These are phyloP conservation scores for Parastagonospora avenae DNA, from an alignment of 2,329 filamentous ascomycete genomes.

Conservation along the genomic window DNA sequence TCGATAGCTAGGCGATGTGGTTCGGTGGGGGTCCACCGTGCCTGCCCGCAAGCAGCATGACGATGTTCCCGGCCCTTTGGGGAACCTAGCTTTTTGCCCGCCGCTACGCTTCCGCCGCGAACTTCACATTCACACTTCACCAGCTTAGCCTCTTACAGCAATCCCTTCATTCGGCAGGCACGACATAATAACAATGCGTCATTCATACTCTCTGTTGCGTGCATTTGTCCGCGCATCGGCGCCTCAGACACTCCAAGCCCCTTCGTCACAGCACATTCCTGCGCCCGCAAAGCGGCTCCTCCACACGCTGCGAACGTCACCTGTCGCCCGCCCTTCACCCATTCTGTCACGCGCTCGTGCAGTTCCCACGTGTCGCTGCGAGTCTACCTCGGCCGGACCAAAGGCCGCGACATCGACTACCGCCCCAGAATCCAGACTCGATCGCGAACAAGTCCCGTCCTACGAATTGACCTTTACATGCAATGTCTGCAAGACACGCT, in stretches of 20 bases:
- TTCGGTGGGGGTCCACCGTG: slow-evolving; percentile 3
- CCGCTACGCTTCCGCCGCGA: not conserved
- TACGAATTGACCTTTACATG: slow-evolving; percentile 95
- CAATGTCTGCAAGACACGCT: slow-evolving; percentile 78
- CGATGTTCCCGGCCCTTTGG: not conserved
- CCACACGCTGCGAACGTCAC: slow-evolving; percentile 38
- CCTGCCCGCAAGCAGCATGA: slow-evolving; percentile 10
- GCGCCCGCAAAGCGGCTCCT: slow-evolving; percentile 26
- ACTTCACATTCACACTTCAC: slow-evolving; percentile 2
- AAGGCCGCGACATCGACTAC: slow-evolving; percentile 29
- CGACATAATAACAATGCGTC: slow-evolving; percentile 25
- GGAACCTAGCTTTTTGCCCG: not conserved
- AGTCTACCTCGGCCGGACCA: slow-evolving; percentile 30
- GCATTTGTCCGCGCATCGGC: slow-evolving; percentile 21
- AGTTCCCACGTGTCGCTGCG: slow-evolving; percentile 25
- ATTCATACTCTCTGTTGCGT: slow-evolving; percentile 30
- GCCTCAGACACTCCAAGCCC: slow-evolving; percentile 17
- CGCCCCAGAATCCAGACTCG: slow-evolving; percentile 42
- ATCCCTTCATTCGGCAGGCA: not conserved
- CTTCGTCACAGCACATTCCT: slow-evolving; percentile 30
- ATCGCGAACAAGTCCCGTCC: slow-evolving; percentile 60
- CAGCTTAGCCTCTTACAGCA: not conserved
- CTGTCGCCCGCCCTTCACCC: slow-evolving; percentile 20
- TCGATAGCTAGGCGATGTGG: not conserved
- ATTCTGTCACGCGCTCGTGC: slow-evolving; percentile 12